phyloP scores from a whole-genome alignment of 2,329 filamentous ascomycete genomes.

The Dryadomyces sulphureus region DNA sequence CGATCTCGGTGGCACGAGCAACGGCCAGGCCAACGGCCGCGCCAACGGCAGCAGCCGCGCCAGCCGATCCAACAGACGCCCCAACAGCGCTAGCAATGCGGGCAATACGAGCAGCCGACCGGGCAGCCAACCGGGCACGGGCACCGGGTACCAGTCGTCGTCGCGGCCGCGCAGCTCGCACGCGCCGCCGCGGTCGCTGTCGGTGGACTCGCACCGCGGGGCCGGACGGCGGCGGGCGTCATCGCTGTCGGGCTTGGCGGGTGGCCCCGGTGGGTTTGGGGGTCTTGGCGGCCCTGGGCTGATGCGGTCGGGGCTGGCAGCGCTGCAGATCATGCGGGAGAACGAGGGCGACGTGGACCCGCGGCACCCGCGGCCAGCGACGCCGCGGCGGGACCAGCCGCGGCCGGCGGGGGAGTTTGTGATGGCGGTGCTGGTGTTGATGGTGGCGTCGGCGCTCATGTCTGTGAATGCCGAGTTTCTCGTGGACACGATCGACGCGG shows the following conservation, averaged over 20 bases:
- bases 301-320: constrained; percentile 7
- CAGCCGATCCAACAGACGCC: too few species aligned
- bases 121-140: neutral
- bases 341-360: neutral
- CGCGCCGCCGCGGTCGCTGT: neutral
- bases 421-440: constrained; percentile 32
- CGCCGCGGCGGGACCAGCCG: constrained; percentile 19
- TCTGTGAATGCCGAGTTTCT: constrained; percentile 70
- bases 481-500: constrained; percentile 55
- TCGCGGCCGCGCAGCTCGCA: neutral
- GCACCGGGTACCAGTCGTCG: neutral
- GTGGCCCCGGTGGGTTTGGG: neutral
- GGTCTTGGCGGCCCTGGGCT: neutral
- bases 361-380: neutral
- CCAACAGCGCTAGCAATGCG: too few species aligned
- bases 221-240: neutral
- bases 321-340: constrained; percentile 8
- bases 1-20: neutral
- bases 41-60: neutral
- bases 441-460: constrained; percentile 54
- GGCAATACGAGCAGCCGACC: too few species aligned
- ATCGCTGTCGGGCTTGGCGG: neutral
- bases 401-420: constrained; percentile 27
- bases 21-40: neutral
- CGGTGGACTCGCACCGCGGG: constrained; percentile 1